Base-by-base conservation (phyloP, 2,329 filamentous ascomycete species). In the Pseudogymnoascus sp. region DNA sequence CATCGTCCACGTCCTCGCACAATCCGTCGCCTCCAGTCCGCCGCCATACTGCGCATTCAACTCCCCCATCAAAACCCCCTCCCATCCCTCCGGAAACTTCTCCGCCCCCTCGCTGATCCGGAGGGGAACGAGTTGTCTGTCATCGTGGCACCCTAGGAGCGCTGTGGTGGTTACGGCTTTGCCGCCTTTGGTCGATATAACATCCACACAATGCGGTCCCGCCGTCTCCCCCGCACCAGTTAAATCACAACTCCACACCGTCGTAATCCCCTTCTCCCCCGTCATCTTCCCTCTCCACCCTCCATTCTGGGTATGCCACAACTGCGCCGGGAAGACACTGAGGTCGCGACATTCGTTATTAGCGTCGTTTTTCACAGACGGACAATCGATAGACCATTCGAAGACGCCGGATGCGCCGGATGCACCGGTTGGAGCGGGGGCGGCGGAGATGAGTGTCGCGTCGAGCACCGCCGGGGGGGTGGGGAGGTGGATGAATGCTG, bases 401-500 rank as follows among this genome's bases (percentile, higher is more conserved):
- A 45, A 21, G 8, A 21, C 40, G 4, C 16, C 40, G 40, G 40
- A 21, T 6, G n/a, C n/a, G n/a, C 5, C 23, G 23, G 23, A 26
- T 26, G 39, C 7, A 2, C n/a, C 39, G n/a, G 39, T 40, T 40
- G 39, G 40, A 16, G 8, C 40, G 7, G 40, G 40, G 10, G 18
- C 40, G 16, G 40, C 40, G 18, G 40, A 23, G 40, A 45, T 8
- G 40, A 45, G 40, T 1, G 40, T 45, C 4, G 40, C 40, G 18
- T 45, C 40, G 8, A 45, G 16, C 3, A 45, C 8, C 0, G 40
- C 16, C 2, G 40, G 40, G 10, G 68, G 65, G 21, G 45, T 67
- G 4, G 72, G 75, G 34, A 71, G 69, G 6, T 71, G 66, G 34
- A 68, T 67, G 16, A 80, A 68, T 4, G 77, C 75, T 62, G 80